Evolutionary conservation across 1,139 yeast genomes (phyloP).

Genomic region (Lodderomyces theae): DNA sequence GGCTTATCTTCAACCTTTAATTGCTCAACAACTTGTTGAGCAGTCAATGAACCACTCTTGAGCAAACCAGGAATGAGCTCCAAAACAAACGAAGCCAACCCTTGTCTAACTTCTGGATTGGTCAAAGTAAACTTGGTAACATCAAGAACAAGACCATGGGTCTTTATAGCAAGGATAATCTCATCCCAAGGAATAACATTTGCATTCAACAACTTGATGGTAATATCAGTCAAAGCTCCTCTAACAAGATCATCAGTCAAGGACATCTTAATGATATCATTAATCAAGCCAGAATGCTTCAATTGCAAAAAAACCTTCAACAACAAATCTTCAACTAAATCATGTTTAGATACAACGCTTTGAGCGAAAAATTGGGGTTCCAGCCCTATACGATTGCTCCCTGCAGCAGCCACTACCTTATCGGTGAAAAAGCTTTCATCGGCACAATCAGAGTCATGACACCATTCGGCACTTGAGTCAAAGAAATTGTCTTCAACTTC

Average conservation of each 20-base stretch:
- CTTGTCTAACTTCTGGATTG: slow-evolving; percentile 30
- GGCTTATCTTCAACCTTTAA: background rate
- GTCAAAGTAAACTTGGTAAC: slow-evolving; percentile 26
- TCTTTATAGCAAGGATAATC: slow-evolving; percentile 29
- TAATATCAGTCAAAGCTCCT: slow-evolving; percentile 27
- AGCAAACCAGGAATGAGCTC: slow-evolving; percentile 29
- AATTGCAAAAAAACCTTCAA: slow-evolving; percentile 25
- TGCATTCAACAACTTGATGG: slow-evolving; percentile 27
- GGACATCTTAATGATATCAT: slow-evolving; percentile 25
- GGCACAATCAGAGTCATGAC: background rate
- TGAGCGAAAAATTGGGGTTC: slow-evolving; percentile 6
- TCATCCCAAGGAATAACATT: slow-evolving; percentile 36
- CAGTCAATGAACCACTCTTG: slow-evolving; percentile 9
- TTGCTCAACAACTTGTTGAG: slow-evolving; percentile 7
- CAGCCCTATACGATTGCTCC: slow-evolving; percentile 3
- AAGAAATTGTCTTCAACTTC: slow-evolving; percentile 2
- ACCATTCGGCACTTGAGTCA: slow-evolving; percentile 2
- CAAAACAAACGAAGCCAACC: slow-evolving; percentile 25
- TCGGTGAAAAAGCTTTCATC: slow-evolving; percentile 1
- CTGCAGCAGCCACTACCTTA: background rate
- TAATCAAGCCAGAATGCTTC: slow-evolving; percentile 21
- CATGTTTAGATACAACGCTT: slow-evolving; percentile 10
- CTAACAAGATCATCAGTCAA: slow-evolving; percentile 32
- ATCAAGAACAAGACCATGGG: slow-evolving; percentile 21
- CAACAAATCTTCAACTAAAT: slow-evolving; percentile 22